phyloP scores from a whole-genome alignment of 331 rosid genomes.

The Malus hybrid region DNA sequence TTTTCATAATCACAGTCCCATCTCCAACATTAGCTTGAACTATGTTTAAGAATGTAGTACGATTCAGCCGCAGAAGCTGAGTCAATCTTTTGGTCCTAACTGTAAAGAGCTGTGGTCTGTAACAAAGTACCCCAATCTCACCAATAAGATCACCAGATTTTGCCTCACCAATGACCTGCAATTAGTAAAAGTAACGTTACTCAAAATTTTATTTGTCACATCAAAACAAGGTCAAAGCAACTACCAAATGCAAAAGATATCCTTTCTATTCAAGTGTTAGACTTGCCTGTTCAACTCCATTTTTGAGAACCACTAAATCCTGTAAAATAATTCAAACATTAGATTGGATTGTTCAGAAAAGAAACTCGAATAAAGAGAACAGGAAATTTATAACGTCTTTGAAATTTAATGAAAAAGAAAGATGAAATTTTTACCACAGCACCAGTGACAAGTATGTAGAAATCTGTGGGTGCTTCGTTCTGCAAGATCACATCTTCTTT shows the following conservation, averaged over 20 bases:
- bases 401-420: neutral
- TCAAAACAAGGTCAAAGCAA: neutral
- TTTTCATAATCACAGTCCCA: conserved; percentile 85
- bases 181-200: neutral
- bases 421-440: conserved; percentile 55
- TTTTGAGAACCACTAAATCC: conserved; percentile 61
- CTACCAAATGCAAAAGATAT: neutral
- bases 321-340: conserved; percentile 21
- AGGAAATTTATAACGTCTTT: neutral
- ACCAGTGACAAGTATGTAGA: conserved; percentile 85
- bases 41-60: conserved; percentile 63
- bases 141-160: conserved; percentile 79
- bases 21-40: conserved; percentile 90
- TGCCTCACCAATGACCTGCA: conserved; percentile 62
- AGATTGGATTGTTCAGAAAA: neutral
- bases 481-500: conserved; percentile 92
- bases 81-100: conserved; percentile 79
- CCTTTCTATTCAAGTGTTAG: neutral
- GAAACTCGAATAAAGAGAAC: neutral
- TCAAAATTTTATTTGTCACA: conserved; percentile 1
- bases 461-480: conserved; percentile 96
- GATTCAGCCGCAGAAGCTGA: conserved; percentile 76
- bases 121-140: conserved; percentile 92
- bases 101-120: conserved; percentile 81
- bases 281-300: conserved; percentile 72